Base-by-base conservation (phyloP, 2,329 filamentous ascomycete species). In the Leptographium flavum region DNA sequence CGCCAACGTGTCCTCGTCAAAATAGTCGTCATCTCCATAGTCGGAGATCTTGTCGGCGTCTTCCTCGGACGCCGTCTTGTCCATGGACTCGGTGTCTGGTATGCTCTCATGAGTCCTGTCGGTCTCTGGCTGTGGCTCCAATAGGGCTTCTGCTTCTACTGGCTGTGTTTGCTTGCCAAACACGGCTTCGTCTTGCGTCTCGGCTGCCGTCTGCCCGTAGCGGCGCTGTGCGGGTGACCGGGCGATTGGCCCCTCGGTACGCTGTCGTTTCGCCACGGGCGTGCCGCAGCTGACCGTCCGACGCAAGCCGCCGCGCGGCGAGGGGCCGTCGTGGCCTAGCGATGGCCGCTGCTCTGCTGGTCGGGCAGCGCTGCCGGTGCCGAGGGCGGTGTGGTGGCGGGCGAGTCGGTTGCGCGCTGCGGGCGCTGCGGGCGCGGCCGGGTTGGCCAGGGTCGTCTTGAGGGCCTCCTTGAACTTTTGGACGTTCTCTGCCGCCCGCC, bases 211-310 rank as follows among this genome's bases (percentile, higher is more conserved):
- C 10, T 7, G 19, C 19, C 19, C 35, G 14, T n/a, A 13, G 2
- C 33, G 23, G 15, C n/a, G 40, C 5, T n/a, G 15, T 3, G 14
- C 17, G 17, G 39, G 39, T 3, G 28, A 17, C 4, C 4, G 27
- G 5, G 10, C 10, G 2, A 6, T 27, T 11, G 35, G n/a, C 28
- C 14, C 68, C 42, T 78, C 73, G 8, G 76, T 55, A 53, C 71
- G 81, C 53, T 79, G 71, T 51, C 79, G 70, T 59, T 88, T 88
- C 2, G 81, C 79, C 72, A 81, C 84, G 53, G 83, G 74, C 22
- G 73, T 68, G 17, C 79, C 81, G 56, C 79, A 83, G 57, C 81
- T 87, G 48, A 79, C 71, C 2, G 81, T 72, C 52, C 81, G 73
- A 53, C 80, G 71, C 36, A 86, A 60, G 5, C 23, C 31, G 17